phyloP scores from a whole-genome alignment of 345 rosid species.

The Rhodamnia rubescens region DNA sequence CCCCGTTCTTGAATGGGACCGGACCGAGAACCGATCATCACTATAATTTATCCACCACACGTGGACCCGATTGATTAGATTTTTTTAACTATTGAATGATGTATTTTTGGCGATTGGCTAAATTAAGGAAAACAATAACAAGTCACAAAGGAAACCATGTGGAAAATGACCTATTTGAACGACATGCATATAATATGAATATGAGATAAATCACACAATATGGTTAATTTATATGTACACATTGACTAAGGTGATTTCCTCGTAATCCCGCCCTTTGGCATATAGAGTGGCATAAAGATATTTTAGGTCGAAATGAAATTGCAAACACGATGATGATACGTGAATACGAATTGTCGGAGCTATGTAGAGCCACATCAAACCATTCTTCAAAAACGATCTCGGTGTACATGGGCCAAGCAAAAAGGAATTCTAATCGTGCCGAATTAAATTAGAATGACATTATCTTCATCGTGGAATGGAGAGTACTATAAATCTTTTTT shows the following conservation, averaged over 20 bases:
- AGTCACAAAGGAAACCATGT: too few relatives aligned
- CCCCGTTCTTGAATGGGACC: too few relatives aligned
- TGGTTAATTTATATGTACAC: not conserved
- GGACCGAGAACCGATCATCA: too few relatives aligned
- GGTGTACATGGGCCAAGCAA: not conserved
- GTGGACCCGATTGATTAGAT: too few relatives aligned
- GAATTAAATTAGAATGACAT: not conserved
- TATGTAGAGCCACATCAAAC: not conserved
- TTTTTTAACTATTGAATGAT: too few relatives aligned
- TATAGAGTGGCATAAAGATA: not conserved
- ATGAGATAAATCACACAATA: not conserved
- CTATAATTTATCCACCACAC: too few relatives aligned
- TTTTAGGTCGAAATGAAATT: not conserved
- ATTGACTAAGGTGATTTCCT: not conserved
- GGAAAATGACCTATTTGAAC: too few relatives aligned
- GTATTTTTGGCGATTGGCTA: too few relatives aligned
- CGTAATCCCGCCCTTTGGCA: not conserved
- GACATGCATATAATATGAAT: too few relatives aligned
- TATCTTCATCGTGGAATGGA: not conserved
- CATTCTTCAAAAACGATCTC: not conserved
- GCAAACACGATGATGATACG: not conserved
- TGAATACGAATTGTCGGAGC: not conserved
- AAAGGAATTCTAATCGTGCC: not conserved
- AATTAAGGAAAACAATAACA: not conserved
- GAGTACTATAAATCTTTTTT: not conserved